Evolutionary conservation across 2,329 filamentous ascomycete species (phyloP).

Genomic region (Cryphonectria naterciae): DNA sequence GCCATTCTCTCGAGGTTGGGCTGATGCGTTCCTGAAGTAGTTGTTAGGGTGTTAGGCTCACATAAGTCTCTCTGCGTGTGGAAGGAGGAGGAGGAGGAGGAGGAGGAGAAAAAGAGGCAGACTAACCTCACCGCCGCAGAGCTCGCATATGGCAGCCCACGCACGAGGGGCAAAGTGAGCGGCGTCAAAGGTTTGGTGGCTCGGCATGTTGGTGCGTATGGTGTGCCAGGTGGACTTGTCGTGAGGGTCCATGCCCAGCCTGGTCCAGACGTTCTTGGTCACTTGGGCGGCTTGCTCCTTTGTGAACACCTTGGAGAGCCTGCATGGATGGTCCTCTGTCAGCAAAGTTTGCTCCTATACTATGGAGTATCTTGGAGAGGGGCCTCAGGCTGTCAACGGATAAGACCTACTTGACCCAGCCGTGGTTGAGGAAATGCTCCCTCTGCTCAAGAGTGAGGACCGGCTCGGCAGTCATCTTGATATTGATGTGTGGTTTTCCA

Average conservation of each 20-base stretch:
- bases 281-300: conserved; percentile 42
- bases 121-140: conserved; percentile 61
- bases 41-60: neutral
- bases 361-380: neutral
- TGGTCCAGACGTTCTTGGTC: conserved; percentile 60
- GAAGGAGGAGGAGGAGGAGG: neutral
- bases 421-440: conserved; percentile 46
- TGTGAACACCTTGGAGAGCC: conserved; percentile 43
- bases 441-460: conserved; percentile 45
- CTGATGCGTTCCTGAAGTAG: conserved; percentile 47
- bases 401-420: conserved; percentile 43
- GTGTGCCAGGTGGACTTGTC: conserved; percentile 69
- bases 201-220: conserved; percentile 67
- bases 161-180: conserved; percentile 64
- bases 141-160: conserved; percentile 68
- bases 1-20: conserved; percentile 58
- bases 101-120: neutral
- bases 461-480: conserved; percentile 25
- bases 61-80: neutral
- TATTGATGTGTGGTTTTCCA: neutral
- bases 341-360: conserved; percentile 28
- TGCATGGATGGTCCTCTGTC: conserved; percentile 27
- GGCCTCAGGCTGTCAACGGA: neutral
- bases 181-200: conserved; percentile 58
- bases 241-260: conserved; percentile 65